Conservation (phyloP, 2,329 filamentous ascomycete species). For the Penicillium paneum region DNA sequence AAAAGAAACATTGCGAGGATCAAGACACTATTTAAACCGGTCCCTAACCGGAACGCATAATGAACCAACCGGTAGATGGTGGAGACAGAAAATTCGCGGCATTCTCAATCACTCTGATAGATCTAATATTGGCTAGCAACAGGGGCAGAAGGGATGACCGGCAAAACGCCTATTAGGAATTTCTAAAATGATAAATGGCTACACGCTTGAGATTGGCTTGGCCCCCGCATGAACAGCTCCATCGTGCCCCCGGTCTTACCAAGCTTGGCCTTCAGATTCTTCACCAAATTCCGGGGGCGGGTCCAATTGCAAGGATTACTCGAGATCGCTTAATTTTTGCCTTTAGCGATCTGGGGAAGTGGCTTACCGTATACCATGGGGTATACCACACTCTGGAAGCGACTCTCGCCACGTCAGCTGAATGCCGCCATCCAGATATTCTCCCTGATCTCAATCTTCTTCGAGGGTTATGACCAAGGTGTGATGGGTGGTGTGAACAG, state of each 20-base stretch:
- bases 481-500: slow-evolving; percentile 54
- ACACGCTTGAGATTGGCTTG: slow-evolving; percentile 16
- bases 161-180: slow-evolving; percentile 17
- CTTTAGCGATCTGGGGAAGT: neutral
- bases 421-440: slow-evolving; percentile 39
- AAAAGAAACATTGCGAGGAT: neutral
- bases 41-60: neutral
- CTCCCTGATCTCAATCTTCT: slow-evolving; percentile 37
- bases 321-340: neutral
- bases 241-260: neutral
- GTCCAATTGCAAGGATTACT: slow-evolving; percentile 16
- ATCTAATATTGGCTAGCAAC: neutral
- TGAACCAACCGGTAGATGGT: neutral
- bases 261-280: neutral
- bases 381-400: slow-evolving; percentile 44
- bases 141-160: slow-evolving; percentile 11
- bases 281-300: slow-evolving; percentile 1
- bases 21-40: slow-evolving; percentile 3
- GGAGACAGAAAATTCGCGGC: neutral
- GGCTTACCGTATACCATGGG: slow-evolving; percentile 28
- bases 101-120: neutral
- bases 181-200: slow-evolving; percentile 14
- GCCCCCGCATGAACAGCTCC: neutral
- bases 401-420: slow-evolving; percentile 43
- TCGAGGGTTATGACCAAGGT: slow-evolving; percentile 53